These are phyloP conservation scores for Xylaria digitata DNA, from an alignment of 2,329 filamentous ascomycete species.

Conservation along the genomic window DNA sequence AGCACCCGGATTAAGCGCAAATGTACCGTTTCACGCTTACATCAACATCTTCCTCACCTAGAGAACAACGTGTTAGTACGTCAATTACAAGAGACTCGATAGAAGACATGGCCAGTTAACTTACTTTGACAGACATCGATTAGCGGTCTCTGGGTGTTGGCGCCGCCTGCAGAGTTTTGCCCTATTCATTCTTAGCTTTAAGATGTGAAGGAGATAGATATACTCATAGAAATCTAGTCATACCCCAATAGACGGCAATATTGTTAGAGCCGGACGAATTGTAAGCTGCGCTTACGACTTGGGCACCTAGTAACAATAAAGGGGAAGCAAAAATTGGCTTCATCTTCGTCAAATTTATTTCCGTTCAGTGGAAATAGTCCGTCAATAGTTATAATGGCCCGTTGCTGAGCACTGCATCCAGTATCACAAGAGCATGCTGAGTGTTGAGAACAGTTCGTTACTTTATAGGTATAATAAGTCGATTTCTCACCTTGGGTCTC, in stretches of 20 bases:
- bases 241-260: constrained; percentile 75
- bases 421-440: background rate
- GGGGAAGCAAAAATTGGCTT: background rate
- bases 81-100: background rate
- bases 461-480: constrained; percentile 15
- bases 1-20: background rate
- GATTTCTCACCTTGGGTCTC: background rate
- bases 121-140: constrained; percentile 61
- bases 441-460: background rate
- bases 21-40: constrained; percentile 46
- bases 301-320: background rate
- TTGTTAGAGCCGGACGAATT: constrained; percentile 56
- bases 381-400: background rate
- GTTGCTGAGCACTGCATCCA: background rate
- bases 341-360: constrained; percentile 1
- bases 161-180: constrained; percentile 65
- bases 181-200: constrained; percentile 47
- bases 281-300: constrained; percentile 19
- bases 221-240: constrained; percentile 30
- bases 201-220: background rate
- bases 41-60: constrained; percentile 58
- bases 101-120: constrained; percentile 62
- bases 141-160: constrained; percentile 12
- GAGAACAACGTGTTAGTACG: constrained; percentile 7
- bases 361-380: too few relatives aligned